Base-by-base conservation (phyloP, 179 eudicot species). In the Gypsophila paniculata region DNA sequence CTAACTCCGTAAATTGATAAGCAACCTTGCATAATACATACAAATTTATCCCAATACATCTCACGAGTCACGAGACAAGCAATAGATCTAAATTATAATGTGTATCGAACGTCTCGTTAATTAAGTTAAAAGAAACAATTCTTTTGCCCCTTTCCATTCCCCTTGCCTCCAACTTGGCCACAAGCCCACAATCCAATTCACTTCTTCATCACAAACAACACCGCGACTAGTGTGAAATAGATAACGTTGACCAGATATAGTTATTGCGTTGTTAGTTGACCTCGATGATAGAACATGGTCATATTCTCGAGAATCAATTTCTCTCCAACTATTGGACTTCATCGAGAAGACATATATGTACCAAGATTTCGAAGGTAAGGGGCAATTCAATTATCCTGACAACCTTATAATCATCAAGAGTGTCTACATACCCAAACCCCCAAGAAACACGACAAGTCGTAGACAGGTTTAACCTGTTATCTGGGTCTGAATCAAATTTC, bases 1-100 rank as follows among this genome's bases (percentile, higher is more conserved):
- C 55, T 57, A 5, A 10, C 13, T 6, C 39, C 38, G 7, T 8
- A 66, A 3, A 23, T 66, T 4, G 72, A 60, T 67, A 77, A 60
- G 48, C 76, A 72, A n/a, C 76, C 76, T 49, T 69, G 63, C 75
- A 60, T n/a, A 10, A 19, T 57, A 9, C 63, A 72, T 4, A 77
- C 9, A 46, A 60, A 60, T 6, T 51, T 29, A 48, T 23, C 57
- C 0, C 5, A 0, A 10, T 23, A 66, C 23, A 6, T n/a, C 6
- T 8, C 8, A 21, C 29, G 29, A 6, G 39, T 44, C 7, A 5
- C 15, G n/a, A n/a, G n/a, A n/a, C n/a, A n/a, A n/a, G n/a, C n/a
- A n/a, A n/a, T 66, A 72, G 18, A 3, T 14, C 14, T 9, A 42
- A 3, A 42, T 42, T 6, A 42, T 42, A 0, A 8, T 42, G 0